Evolutionary conservation across 371 early-diverging fungal species (phyloP), one percentile per base, ranked within the genome.

Genomic region (Mortierella sp.): DNA sequence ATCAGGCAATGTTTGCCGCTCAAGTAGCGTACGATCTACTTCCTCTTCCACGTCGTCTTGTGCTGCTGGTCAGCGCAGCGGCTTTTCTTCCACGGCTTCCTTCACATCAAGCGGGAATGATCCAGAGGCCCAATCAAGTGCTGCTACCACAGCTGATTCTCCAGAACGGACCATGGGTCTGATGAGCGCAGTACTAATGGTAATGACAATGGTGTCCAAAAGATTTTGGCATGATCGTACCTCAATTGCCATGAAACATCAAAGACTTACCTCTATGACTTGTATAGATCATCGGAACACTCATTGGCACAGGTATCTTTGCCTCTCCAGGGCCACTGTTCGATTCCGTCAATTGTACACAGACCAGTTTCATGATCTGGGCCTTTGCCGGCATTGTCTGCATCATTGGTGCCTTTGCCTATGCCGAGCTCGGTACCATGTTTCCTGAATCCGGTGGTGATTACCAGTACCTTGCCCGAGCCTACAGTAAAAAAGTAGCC

Each of bases 191-290:
- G 54, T 69, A 69, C 77, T 77, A 61, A 77, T 77, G 77, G 77
- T 77, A 77, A 77, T 77, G 77, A 57, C 55, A n/a, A 69, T 63
- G 77, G 77, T 77, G n/a, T n/a, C n/a, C n/a, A n/a, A n/a, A n/a
- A n/a, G n/a, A n/a, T n/a, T n/a, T n/a, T n/a, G n/a, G n/a, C n/a
- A n/a, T n/a, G n/a, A n/a, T n/a, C n/a, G n/a, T n/a, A n/a, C n/a
- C n/a, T n/a, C n/a, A n/a, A n/a, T n/a, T n/a, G n/a, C n/a, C n/a
- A n/a, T n/a, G n/a, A n/a, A n/a, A n/a, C n/a, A n/a, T n/a, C n/a
- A n/a, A n/a, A n/a, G n/a, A n/a, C n/a, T n/a, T n/a, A n/a, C n/a
- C n/a, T n/a, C 3, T 22, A 0, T 21, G 6, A 21, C 29, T 48
- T 16, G 12, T 40, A 14, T 51, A 77, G 77, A 77, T 77, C 54